A percentile compares a stretch with the other conserved stretches of the same genome.
Conservation (phyloP, 2,329 filamentous ascomycete species). For the Aphanocladium album region DNA sequence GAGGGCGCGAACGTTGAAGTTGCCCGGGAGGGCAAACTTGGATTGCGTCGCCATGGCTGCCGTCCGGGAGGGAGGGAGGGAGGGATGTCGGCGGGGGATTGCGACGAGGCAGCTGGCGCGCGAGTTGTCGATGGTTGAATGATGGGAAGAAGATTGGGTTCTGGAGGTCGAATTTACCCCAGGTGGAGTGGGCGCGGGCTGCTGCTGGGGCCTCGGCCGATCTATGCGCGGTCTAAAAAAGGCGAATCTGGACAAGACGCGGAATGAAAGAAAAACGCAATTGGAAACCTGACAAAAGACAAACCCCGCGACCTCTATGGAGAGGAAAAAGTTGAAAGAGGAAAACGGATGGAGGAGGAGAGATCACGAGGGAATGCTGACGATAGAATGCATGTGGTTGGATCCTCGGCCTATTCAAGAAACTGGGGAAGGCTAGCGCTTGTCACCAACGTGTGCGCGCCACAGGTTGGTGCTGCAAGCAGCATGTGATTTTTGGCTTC, state of each 20-base stretch:
- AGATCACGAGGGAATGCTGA: constrained; percentile 11
- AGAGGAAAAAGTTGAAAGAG: background rate
- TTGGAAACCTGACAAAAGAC: background rate
- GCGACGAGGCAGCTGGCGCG: background rate
- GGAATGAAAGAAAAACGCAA: background rate
- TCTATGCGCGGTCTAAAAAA: constrained; percentile 1
- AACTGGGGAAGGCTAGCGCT: constrained; percentile 9
- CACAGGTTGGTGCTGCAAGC: constrained; percentile 1
- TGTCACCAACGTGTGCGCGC: background rate
- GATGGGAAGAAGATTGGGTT: background rate
- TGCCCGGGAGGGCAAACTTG: constrained; percentile 29
- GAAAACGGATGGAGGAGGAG: background rate
- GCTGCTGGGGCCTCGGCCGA: constrained; percentile 4
- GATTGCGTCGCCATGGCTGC: constrained; percentile 8
- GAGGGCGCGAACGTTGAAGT: constrained; percentile 55
- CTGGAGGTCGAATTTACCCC: background rate
- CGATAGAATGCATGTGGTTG: constrained; percentile 14
- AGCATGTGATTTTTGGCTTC: constrained; percentile 14
- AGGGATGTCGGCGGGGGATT: background rate
- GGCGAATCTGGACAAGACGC: background rate
- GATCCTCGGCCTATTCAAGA: constrained; percentile 11
- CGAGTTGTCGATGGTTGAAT: background rate
- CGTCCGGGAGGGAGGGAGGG: background rate
- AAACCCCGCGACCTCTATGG: background rate
- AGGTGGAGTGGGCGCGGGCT: background rate